Evolutionary conservation across 441 rosid species (phyloP).

Genomic region (Geranium incanum): DNA sequence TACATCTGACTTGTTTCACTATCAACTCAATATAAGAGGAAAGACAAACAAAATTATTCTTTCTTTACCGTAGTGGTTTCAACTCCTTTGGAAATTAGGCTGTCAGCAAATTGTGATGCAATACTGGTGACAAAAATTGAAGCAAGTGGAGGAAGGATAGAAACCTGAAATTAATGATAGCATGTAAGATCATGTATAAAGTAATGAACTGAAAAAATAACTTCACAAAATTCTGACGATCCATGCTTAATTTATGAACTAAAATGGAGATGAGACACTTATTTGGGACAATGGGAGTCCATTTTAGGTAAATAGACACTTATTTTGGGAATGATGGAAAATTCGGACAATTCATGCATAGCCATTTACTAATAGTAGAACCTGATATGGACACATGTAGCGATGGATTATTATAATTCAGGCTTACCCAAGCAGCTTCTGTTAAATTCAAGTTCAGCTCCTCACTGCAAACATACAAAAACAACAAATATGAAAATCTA

Average conservation of each 20-base stretch:
- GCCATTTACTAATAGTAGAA: too few species aligned
- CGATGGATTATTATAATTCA: neutral
- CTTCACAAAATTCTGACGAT: too few species aligned
- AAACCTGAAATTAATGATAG: slow-evolving; percentile 53
- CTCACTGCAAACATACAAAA: slow-evolving; percentile 53
- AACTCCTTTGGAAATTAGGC: slow-evolving; percentile 76
- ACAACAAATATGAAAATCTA: slow-evolving; percentile 12
- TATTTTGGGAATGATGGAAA: too few species aligned
- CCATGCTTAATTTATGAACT: too few species aligned
- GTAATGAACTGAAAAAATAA: too few species aligned
- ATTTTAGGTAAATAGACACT: too few species aligned
- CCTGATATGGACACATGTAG: neutral
- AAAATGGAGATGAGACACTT: too few species aligned
- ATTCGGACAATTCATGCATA: too few species aligned
- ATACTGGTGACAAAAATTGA: slow-evolving; percentile 64
- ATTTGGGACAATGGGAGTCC: too few species aligned
- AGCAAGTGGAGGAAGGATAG: slow-evolving; percentile 94
- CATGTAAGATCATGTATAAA: neutral
- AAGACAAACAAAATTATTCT: neutral
- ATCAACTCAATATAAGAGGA: neutral
- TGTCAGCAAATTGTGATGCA: slow-evolving; percentile 84
- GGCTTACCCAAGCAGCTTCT: slow-evolving; percentile 93
- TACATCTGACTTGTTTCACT: neutral
- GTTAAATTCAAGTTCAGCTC: slow-evolving; percentile 74
- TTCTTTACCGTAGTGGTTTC: slow-evolving; percentile 64